Evolutionary conservation across 306 rosid species (phyloP), one percentile per base, ranked within the genome.

Genomic region (Datisca glomerata): DNA sequence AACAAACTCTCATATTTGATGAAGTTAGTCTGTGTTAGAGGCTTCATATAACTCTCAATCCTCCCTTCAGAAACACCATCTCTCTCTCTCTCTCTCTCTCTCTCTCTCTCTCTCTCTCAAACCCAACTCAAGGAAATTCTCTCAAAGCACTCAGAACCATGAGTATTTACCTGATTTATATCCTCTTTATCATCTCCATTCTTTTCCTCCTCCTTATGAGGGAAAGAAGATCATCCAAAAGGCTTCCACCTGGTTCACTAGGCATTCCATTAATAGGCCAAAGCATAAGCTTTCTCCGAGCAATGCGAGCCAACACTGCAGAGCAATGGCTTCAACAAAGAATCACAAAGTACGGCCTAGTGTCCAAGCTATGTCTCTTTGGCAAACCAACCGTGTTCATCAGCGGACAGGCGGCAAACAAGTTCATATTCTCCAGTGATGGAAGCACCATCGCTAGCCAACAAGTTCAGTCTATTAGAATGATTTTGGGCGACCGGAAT

Each of bases 191-290:
- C 40, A 62, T 66, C 39, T 67, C 78, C 49, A 23, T 40, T 6
- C 23, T 73, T 39, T 51, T 71, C 48, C 48, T 73, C 24, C 56
- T 76, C 19, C 49, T 84, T 1, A 20, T 18, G n/a, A 72, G 54
- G 41, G 53, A 62, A 60, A 55, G 50, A 49, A 75, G 33, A 64
- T 21, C 66, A 53, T 49, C 65, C 24, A 38, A 56, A 49, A 66
- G 63, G 34, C 48, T 68, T n/a, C 93, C 95, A 23, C 93, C 95
- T 6, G 95, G 86, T 33, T 79, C 81, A 12, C 73, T 85, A 0
- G 95, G 95, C 47, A 40, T 76, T 18, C 86, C 86, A 21, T 18
- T 79, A 2, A 60, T 84, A 18, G 93, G 93, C 20, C 80, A 84
- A 51, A 84, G 79, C 49, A 74, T 75, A 12, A 41, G 53, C 24